These are phyloP conservation scores for Verticillium dahliae DNA, from an alignment of 2,329 filamentous ascomycete genomes.

Conservation along the genomic window DNA sequence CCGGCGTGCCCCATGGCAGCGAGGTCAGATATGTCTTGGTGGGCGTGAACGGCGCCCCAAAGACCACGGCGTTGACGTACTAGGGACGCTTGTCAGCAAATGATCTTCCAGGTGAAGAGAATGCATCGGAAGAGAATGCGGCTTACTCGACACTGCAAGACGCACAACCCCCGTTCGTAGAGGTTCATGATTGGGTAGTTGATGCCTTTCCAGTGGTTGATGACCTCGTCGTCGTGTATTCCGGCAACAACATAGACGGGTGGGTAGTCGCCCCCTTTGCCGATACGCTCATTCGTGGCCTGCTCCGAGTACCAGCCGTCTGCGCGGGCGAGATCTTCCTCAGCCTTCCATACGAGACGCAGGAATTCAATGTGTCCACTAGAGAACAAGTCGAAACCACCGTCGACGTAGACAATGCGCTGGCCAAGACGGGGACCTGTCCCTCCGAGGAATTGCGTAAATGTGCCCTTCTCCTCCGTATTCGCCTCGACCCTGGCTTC, in stretches of 20 bases:
- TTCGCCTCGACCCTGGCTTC: conserved; percentile 35
- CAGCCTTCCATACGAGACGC: conserved; percentile 64
- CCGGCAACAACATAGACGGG: conserved; percentile 88
- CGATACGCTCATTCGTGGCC: conserved; percentile 54
- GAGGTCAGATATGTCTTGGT: conserved; percentile 69
- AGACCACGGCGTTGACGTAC: conserved; percentile 83
- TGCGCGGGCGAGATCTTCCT: conserved; percentile 60
- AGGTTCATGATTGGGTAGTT: conserved; percentile 99
- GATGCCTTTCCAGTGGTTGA: conserved; percentile 93
- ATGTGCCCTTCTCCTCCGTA: conserved; percentile 58
- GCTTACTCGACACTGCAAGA: conserved; percentile 79
- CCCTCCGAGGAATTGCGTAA: conserved; percentile 63
- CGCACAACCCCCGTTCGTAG: conserved; percentile 90
- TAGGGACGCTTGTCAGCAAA: conserved; percentile 24
- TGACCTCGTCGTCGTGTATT: conserved; percentile 89
- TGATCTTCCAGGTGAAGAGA: not conserved
- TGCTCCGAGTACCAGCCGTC: conserved; percentile 70
- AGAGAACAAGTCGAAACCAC: conserved; percentile 93
- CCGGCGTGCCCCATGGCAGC: conserved; percentile 67
- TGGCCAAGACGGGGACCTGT: conserved; percentile 69
- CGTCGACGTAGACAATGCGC: conserved; percentile 88
- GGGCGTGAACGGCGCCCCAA: conserved; percentile 84
- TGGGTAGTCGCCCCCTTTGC: conserved; percentile 66
- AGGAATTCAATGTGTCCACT: conserved; percentile 97
- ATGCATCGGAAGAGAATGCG: not conserved